These are phyloP conservation scores for Symbiodinium natans DNA, from an alignment of 73 alveolate species.

Conservation along the genomic window DNA sequence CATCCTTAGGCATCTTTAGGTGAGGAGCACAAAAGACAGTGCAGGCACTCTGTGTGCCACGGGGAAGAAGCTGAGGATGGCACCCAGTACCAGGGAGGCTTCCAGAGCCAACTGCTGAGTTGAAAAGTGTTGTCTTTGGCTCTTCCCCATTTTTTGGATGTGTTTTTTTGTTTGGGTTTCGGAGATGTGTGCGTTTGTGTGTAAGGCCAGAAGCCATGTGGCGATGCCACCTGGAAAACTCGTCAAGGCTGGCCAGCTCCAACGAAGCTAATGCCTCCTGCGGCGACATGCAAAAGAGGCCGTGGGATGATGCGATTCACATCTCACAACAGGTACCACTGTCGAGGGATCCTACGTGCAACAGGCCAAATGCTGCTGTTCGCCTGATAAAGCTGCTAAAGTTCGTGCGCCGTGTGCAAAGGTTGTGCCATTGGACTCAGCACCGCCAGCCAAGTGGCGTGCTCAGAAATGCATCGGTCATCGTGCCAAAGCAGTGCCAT, in stretches of 20 bases:
- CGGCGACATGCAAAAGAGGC: no score
- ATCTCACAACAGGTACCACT: slow-evolving; percentile 33
- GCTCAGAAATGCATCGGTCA: neutral
- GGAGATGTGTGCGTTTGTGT: neutral
- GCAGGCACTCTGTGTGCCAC: no score
- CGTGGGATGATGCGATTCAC: no score
- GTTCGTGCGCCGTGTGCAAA: no score
- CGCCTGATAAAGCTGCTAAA: no score
- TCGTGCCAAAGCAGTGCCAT: no score
- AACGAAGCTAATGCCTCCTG: no score
- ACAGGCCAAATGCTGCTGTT: slow-evolving; percentile 9
- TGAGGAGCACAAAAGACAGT: no score
- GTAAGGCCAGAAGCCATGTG: slow-evolving; percentile 85
- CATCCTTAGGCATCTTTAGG: no score
- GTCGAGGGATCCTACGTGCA: slow-evolving; percentile 87
- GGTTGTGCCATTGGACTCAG: slow-evolving; percentile 85
- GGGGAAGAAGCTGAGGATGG: slow-evolving; percentile 55
- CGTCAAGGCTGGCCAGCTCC: slow-evolving; percentile 27
- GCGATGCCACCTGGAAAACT: slow-evolving; percentile 83
- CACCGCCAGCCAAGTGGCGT: slow-evolving; percentile 56
- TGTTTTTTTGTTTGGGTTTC: neutral
- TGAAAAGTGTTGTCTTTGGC: neutral
- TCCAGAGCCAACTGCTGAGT: slow-evolving; percentile 27
- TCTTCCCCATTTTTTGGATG: neutral
- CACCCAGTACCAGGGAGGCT: slow-evolving; percentile 74